Conservation (phyloP, 805 yeast genomes). For the Candida ipomoeae region DNA sequence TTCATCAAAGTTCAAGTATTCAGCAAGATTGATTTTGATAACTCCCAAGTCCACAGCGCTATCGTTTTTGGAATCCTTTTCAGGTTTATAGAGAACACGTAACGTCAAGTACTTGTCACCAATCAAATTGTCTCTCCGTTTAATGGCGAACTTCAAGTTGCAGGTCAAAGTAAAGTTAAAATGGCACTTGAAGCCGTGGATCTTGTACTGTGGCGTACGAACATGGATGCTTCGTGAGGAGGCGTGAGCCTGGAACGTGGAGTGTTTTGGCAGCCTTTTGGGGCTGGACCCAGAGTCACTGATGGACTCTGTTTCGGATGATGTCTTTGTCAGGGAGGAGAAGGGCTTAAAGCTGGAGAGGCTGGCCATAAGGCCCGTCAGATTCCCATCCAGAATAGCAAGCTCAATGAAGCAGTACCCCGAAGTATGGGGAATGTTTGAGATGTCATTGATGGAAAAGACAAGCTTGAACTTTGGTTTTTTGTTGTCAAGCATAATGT, state of each 20-base stretch:
- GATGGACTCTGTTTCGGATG: background rate
- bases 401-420: slow-evolving; percentile 68
- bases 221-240: slow-evolving; percentile 24
- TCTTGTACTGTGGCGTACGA: slow-evolving; percentile 28
- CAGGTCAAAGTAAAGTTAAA: slow-evolving; percentile 33
- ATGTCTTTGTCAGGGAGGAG: slow-evolving; percentile 7
- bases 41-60: slow-evolving; percentile 53
- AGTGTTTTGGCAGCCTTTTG: background rate
- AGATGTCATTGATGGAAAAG: slow-evolving; percentile 60
- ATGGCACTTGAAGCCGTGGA: slow-evolving; percentile 38
- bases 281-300: background rate
- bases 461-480: slow-evolving; percentile 62
- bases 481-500: slow-evolving; percentile 21
- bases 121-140: slow-evolving; percentile 34
- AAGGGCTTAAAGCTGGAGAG: slow-evolving; percentile 14
- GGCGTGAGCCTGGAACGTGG: slow-evolving; percentile 1
- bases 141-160: slow-evolving; percentile 39
- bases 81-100: slow-evolving; percentile 33
- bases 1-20: slow-evolving; percentile 56
- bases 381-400: slow-evolving; percentile 49
- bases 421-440: slow-evolving; percentile 78
- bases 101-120: slow-evolving; percentile 41
- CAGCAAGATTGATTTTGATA: slow-evolving; percentile 65
- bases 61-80: slow-evolving; percentile 20
- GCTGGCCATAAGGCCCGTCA: slow-evolving; percentile 12